Evolutionary conservation across 2,329 filamentous ascomycete species (phyloP).

Genomic region (Alternaria conjuncta): DNA sequence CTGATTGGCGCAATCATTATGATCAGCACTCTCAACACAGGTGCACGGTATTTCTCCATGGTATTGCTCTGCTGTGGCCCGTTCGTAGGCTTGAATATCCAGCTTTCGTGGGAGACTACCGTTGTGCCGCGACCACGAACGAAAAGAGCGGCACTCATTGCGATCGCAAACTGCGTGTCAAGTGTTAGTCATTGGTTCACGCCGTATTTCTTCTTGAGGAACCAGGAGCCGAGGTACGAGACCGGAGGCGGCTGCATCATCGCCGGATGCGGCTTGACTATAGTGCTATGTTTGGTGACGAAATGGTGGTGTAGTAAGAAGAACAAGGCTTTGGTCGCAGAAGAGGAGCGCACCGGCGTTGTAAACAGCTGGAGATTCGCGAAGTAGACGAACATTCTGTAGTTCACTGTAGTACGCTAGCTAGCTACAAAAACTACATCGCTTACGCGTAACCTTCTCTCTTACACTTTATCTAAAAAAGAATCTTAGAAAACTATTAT

Average conservation of each 20-base stretch:
- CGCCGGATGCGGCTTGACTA: not conserved
- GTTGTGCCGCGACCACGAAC: conserved; percentile 50
- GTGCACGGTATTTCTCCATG: conserved; percentile 39
- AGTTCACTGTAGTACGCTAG: no score
- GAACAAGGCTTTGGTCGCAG: conserved; percentile 7
- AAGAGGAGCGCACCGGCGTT: conserved; percentile 5
- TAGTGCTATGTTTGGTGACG: not conserved
- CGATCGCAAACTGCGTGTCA: conserved; percentile 51
- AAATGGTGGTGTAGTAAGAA: conserved; percentile 2
- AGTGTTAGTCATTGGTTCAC: conserved; percentile 52
- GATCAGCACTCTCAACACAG: conserved; percentile 37
- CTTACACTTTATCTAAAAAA: no score
- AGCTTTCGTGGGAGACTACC: conserved; percentile 53
- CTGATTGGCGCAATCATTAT: conserved; percentile 30
- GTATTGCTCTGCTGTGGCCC: conserved; percentile 43
- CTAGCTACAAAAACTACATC: no score
- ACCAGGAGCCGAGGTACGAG: conserved; percentile 17
- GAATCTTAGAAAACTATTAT: no score
- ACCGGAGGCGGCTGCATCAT: conserved; percentile 21
- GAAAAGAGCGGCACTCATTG: conserved; percentile 53
- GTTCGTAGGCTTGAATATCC: conserved; percentile 49
- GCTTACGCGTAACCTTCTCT: no score
- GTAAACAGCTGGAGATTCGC: not conserved
- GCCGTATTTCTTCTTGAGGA: conserved; percentile 46
- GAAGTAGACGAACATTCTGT: not conserved